Percentiles rank a stretch among this genome's conserved stretches.
Conservation (phyloP, 257 asterid genomes). For the Coffea eugenioides region DNA sequence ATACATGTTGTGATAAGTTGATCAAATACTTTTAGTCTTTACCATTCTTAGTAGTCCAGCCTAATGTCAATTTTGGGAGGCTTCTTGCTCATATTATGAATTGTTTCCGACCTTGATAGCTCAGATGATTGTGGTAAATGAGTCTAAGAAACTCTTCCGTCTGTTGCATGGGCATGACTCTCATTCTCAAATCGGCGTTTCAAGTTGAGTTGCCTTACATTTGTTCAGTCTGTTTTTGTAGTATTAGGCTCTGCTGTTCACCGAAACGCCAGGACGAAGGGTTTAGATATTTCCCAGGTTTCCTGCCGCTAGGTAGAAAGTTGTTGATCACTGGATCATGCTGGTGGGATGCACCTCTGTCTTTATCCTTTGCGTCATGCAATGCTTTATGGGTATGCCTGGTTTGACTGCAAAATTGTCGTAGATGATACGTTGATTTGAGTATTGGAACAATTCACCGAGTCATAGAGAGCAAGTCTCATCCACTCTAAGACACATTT, state of each 20-base stretch:
- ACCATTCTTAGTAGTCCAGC: background rate
- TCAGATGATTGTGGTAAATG: background rate
- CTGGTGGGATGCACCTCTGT: background rate
- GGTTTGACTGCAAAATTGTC: slow-evolving; percentile 4
- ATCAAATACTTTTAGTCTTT: background rate
- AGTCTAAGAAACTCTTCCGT: background rate
- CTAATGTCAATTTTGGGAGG: background rate
- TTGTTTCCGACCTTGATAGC: background rate
- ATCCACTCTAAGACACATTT: background rate
- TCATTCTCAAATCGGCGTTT: too few relatives aligned
- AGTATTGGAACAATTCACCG: background rate
- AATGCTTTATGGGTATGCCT: background rate
- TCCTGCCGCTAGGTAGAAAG: background rate
- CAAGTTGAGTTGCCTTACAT: background rate
- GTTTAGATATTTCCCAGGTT: slow-evolving; percentile 5
- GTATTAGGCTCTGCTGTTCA: background rate
- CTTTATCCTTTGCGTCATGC: background rate
- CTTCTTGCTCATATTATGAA: background rate
- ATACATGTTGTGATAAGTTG: background rate
- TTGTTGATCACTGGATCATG: background rate
- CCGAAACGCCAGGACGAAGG: background rate
- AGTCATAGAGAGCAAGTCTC: background rate
- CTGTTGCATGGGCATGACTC: background rate
- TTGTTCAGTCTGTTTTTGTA: background rate
- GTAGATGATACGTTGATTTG: background rate